Evolutionary conservation across 768 basidiomycete species (phyloP), one percentile per base, ranked within the genome.

Genomic region (Rhodotorula paludigena): DNA sequence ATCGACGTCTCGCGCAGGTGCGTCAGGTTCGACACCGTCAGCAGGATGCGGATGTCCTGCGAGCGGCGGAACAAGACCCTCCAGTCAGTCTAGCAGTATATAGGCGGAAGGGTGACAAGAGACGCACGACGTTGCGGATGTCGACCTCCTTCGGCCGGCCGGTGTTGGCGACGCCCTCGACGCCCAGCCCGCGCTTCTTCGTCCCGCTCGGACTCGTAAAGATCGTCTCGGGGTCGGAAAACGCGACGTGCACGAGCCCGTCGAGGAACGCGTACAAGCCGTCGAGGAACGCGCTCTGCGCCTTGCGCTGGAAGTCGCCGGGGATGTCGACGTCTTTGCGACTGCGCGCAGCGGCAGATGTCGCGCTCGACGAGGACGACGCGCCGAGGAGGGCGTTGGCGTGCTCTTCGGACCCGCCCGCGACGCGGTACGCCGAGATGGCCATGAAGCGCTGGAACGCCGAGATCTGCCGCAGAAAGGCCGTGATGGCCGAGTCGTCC

Each of bases 11-110:
- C 83, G 62, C 85, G 84, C 35, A 99, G 82, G 73, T 90, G 84
- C 20, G 83, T 84, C 72, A 98, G 86, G 77, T 98, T 97, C 23
- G 91, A 90, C 39, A 97, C 82, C 48, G 96, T 90, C 47, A 97
- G 81, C 23, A 99, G 82, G 53, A 93, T 82, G 52, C 94, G 85
- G 21, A 84, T 88, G 75, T 94, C 89, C 93, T 96, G 60, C 54
- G 30, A 7, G 28, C 2, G 23, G 32, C 16, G 5, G 7, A 45
- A 5, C n/a, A 41, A 41, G 20, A 10, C 11, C 41, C 14, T 8
- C 51, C 1, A n/a, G 30, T 42, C 25, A n/a, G 47, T 23, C n/a
- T 0, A 32, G 28, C 18, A 5, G 25, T 9, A 18, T 47, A 9
- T 8, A 35, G 25, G 14, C 5, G 14, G 42, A 10, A 48, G 36